phyloP scores from a whole-genome alignment of 2,329 filamentous ascomycete genomes.

The Passalora sequoiae region DNA sequence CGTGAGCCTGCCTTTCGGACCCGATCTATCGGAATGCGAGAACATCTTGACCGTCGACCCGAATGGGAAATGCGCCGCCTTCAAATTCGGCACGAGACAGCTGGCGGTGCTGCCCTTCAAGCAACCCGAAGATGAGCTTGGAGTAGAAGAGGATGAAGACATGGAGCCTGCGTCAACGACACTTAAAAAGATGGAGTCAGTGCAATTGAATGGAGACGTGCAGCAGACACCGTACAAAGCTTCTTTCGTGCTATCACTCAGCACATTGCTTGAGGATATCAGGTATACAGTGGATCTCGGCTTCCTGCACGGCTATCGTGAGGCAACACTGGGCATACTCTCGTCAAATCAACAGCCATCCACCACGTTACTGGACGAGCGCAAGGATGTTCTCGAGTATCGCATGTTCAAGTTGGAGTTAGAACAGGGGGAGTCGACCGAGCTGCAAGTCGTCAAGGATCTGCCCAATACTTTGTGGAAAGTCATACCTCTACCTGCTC shows the following conservation, averaged over 20 bases:
- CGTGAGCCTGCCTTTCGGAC: slow-evolving; percentile 61
- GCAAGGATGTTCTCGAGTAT: slow-evolving; percentile 82
- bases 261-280: slow-evolving; percentile 79
- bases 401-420: slow-evolving; percentile 93
- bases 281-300: slow-evolving; percentile 85
- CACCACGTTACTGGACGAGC: slow-evolving; percentile 64
- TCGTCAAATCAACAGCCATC: slow-evolving; percentile 71
- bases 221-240: slow-evolving; percentile 67
- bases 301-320: slow-evolving; percentile 93
- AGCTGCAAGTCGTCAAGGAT: slow-evolving; percentile 76
- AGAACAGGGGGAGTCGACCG: slow-evolving; percentile 87
- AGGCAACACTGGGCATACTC: slow-evolving; percentile 93
- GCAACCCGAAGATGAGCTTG: slow-evolving; percentile 74
- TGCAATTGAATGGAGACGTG: slow-evolving; percentile 35
- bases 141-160: slow-evolving; percentile 67
- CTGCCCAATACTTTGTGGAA: slow-evolving; percentile 83
- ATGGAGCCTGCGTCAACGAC: slow-evolving; percentile 50
- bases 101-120: slow-evolving; percentile 92
- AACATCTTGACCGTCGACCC: slow-evolving; percentile 86
- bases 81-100: slow-evolving; percentile 85
- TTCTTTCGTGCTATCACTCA: slow-evolving; percentile 88
- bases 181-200: slow-evolving; percentile 21
- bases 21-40: slow-evolving; percentile 66
- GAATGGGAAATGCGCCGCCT: slow-evolving; percentile 83
- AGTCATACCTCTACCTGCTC: slow-evolving; percentile 75